These are phyloP conservation scores for Pyricularia pennisetigena DNA, from an alignment of 2,329 filamentous ascomycete genomes.

Conservation along the genomic window DNA sequence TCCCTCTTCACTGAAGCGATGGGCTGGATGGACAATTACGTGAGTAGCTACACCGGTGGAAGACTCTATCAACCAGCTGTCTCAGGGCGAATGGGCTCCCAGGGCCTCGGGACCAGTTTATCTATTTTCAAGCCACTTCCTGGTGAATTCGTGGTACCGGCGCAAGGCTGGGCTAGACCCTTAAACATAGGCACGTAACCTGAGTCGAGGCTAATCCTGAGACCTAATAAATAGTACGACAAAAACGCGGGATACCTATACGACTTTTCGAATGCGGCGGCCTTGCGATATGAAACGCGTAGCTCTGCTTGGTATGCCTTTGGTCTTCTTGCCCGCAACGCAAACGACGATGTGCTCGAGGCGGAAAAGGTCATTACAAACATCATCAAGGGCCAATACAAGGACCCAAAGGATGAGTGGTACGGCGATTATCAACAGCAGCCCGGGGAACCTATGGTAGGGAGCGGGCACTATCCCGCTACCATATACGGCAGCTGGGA, in stretches of 20 bases:
- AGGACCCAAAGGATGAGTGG: conserved; percentile 39
- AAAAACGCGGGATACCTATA: conserved; percentile 40
- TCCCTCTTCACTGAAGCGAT: conserved; percentile 3
- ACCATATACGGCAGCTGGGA: conserved; percentile 46
- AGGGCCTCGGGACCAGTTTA: neutral
- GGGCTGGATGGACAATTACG: conserved; percentile 2
- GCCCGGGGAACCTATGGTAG: conserved; percentile 48
- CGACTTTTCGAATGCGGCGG: conserved; percentile 30
- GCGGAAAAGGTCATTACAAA: conserved; percentile 44
- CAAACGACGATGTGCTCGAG: conserved; percentile 34
- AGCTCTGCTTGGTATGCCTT: conserved; percentile 49
- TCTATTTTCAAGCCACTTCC: neutral
- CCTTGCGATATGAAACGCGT: conserved; percentile 45
- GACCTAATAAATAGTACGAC: conserved; percentile 32
- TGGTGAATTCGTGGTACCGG: neutral
- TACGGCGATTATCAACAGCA: conserved; percentile 42
- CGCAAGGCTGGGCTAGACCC: neutral
- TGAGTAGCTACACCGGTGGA: neutral
- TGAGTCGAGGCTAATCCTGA: neutral
- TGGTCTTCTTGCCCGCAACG: conserved; percentile 45
- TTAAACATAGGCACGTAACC: neutral
- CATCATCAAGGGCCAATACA: conserved; percentile 42
- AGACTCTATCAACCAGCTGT: neutral
- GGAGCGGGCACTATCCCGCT: conserved; percentile 34
- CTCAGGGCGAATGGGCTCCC: neutral